These are phyloP conservation scores for Rutstroemia sp. DNA, from an alignment of 2,329 filamentous ascomycete genomes.

Conservation along the genomic window DNA sequence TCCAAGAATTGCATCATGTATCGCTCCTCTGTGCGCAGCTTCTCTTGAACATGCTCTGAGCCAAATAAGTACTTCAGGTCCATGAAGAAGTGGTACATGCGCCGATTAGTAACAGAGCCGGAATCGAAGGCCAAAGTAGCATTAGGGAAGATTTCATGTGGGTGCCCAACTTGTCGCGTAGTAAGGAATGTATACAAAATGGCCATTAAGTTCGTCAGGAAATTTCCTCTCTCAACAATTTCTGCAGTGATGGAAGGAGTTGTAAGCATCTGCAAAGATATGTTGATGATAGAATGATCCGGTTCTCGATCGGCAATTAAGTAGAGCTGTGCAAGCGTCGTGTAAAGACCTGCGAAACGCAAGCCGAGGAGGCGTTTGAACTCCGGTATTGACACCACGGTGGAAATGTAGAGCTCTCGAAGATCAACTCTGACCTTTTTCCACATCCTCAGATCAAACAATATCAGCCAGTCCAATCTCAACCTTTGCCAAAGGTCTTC, in stretches of 20 bases:
- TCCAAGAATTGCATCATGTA: constrained; percentile 95
- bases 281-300: constrained; percentile 96
- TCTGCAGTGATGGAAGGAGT: constrained; percentile 95
- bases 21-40: constrained; percentile 72
- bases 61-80: constrained; percentile 88
- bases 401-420: constrained; percentile 90
- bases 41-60: constrained; percentile 80
- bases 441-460: constrained; percentile 94
- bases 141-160: constrained; percentile 77
- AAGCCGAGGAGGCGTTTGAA: constrained; percentile 93
- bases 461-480: constrained; percentile 84
- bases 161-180: constrained; percentile 89
- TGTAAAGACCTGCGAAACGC: constrained; percentile 92
- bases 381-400: constrained; percentile 87
- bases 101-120: constrained; percentile 86
- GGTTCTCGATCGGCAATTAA: constrained; percentile 93
- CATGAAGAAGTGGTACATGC: constrained; percentile 96
- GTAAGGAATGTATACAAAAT: constrained; percentile 97
- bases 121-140: constrained; percentile 89
- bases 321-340: constrained; percentile 86
- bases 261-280: constrained; percentile 93
- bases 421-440: constrained; percentile 89
- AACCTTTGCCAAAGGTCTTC: constrained; percentile 88
- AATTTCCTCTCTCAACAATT: constrained; percentile 90
- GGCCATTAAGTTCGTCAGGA: constrained; percentile 88